Evolutionary conservation across 106 monocot species (phyloP).

Genomic region (Platanthera zijinensis): DNA sequence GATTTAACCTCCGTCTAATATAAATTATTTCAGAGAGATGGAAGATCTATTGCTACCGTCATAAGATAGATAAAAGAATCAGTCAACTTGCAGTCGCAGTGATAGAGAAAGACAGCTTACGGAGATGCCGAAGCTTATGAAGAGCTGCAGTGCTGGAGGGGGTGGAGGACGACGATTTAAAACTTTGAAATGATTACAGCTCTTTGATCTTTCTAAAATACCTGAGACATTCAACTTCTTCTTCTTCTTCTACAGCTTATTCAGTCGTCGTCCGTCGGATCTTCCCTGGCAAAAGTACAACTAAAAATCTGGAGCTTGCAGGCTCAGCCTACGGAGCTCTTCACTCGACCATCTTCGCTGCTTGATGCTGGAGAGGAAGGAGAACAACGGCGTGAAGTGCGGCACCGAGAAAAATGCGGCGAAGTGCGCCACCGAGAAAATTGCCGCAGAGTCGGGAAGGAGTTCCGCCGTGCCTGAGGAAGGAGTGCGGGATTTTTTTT

Average conservation of each 20-base stretch:
- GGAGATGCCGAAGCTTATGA: neutral
- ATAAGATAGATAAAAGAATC: neutral
- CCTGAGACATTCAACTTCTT: neutral
- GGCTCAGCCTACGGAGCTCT: neutral
- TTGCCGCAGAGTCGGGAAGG: no score
- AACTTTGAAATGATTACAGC: neutral
- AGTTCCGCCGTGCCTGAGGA: no score
- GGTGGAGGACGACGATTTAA: neutral
- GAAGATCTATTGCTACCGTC: neutral
- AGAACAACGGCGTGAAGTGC: no score
- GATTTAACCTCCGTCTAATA: neutral
- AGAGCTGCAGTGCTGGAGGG: neutral
- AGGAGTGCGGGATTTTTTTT: no score
- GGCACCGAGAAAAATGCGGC: no score
- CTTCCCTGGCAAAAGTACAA: neutral
- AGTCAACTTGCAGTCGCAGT: neutral
- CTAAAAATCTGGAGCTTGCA: neutral
- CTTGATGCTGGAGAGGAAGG: no score
- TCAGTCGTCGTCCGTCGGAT: neutral
- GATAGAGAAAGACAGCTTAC: neutral
- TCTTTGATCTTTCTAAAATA: neutral
- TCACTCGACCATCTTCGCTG: neutral
- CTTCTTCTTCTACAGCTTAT: neutral
- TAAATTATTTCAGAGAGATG: neutral
- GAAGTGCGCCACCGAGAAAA: no score